Base-by-base conservation (phyloP, 176 grass and related monocot species). In the Carex kokanica region DNA sequence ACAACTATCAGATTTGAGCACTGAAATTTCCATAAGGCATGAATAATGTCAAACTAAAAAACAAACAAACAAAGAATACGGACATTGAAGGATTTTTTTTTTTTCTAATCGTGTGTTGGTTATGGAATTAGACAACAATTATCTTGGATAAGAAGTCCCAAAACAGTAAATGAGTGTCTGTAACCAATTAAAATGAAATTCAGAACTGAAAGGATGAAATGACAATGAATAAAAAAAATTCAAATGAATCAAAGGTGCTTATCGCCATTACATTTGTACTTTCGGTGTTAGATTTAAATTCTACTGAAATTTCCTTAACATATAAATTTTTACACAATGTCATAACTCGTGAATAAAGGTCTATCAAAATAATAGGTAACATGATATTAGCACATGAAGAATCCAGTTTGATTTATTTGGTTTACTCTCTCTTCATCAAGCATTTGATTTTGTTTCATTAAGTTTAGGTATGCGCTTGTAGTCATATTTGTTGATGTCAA, bases 401-500 rank as follows among this genome's bases (percentile, higher is more conserved):
- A 74, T 15, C 1, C 2, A 51, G 45, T 29, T 51, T 53, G 11
- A 52, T 53, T 74, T 52, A 23, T 52, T 53, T 29, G 68, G 8
- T 24, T 73, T 49, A 49, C 8, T 43, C 68, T 71, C 67, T 24
- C 40, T 59, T 36, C 9, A 66, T 82, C 40, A 66, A 64, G 59
- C 57, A 17, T 88, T 84, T 64, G 74, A 68, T 85, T 85, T 86
- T 82, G 85, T 84, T 65, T 94, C 95, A 71, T 62, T 94, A 47
- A 87, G 90, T 87, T 67, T 93, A 15, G 95, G 88, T 43, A 97
- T 91, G 16, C 56, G 83, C 88, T 94, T 94, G 90, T 91, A 92
- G 56, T 92, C 88, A 20, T 97, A 94, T 25, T 84, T 94, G 92
- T 91, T 88, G 70, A 94, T 97, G 72, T 94, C 94, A 82, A 94